phyloP scores from a whole-genome alignment of 331 rosid genomes.

The Malus hybrid region DNA sequence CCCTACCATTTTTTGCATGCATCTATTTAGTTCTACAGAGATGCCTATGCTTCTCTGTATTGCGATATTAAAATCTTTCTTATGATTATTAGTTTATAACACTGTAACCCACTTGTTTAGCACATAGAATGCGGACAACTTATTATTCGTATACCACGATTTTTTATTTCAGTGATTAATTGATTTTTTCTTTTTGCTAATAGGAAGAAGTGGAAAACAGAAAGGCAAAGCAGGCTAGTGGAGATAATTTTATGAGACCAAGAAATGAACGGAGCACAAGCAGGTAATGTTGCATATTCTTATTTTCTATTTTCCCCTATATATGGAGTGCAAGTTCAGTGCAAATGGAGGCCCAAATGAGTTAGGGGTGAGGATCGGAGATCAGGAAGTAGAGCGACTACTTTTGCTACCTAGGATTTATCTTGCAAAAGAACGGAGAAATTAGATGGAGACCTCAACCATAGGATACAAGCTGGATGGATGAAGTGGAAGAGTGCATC shows the following conservation, averaged over 20 bases:
- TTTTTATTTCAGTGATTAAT: conserved; percentile 12
- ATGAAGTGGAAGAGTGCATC: too few species aligned
- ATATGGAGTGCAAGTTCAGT: too few species aligned
- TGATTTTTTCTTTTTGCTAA: conserved; percentile 7
- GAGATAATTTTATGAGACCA: conserved; percentile 27
- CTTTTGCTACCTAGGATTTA: too few species aligned
- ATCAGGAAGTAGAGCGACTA: too few species aligned
- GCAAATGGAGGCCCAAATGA: too few species aligned
- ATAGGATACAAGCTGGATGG: too few species aligned
- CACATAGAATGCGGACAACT: not conserved
- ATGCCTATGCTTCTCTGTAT: not conserved
- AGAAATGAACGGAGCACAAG: conserved; percentile 36
- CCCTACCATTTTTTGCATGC: not conserved
- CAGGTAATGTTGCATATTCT: conserved; percentile 44
- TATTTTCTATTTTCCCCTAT: not conserved
- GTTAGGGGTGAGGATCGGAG: too few species aligned
- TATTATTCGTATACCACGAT: not conserved
- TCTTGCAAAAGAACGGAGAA: too few species aligned
- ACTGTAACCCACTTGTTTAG: not conserved
- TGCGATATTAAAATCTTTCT: not conserved
- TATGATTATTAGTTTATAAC: not conserved
- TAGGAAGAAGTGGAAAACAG: conserved; percentile 68
- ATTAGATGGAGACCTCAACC: too few species aligned
- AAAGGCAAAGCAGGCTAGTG: conserved; percentile 33
- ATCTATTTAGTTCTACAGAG: not conserved